Percentiles rank a stretch among this genome's conserved stretches.
Evolutionary conservation across 2,329 filamentous ascomycete genomes (phyloP).

Genomic region (Pezicula rhizophila): DNA sequence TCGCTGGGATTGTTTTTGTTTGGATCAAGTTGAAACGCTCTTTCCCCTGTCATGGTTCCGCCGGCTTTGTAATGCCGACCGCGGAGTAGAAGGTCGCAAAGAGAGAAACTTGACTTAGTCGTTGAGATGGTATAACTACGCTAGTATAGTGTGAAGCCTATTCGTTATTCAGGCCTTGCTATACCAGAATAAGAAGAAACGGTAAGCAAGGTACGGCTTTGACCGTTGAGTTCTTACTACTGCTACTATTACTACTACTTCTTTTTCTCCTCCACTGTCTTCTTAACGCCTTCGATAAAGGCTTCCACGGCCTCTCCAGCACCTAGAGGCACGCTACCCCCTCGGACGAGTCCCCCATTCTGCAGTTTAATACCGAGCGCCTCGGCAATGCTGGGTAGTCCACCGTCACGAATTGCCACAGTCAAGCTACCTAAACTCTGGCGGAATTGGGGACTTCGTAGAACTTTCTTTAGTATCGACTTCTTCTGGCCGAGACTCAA

Average conservation of each 20-base stretch:
- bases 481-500: conserved; percentile 74
- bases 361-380: conserved; percentile 74
- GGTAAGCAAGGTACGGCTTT: neutral
- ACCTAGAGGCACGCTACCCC: conserved; percentile 76
- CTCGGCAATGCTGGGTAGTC: conserved; percentile 82
- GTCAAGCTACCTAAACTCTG: conserved; percentile 83
- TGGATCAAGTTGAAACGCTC: no score
- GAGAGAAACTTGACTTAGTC: no score
- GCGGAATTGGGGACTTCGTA: conserved; percentile 84
- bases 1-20: no score
- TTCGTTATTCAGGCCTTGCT: no score
- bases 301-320: conserved; percentile 85
- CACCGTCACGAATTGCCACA: conserved; percentile 82
- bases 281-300: conserved; percentile 85
- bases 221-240: conserved; percentile 17
- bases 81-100: no score
- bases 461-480: conserved; percentile 69
- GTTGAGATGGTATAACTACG: no score
- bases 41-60: no score
- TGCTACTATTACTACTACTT: no score
- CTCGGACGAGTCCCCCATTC: conserved; percentile 75
- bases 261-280: conserved; percentile 59
- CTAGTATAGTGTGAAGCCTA: no score
- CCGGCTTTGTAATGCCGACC: no score
- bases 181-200: neutral